Evolutionary conservation across 139 green algal species (phyloP), one percentile per base, ranked within the genome.

Genomic region (Chlamydomonas applanata): DNA sequence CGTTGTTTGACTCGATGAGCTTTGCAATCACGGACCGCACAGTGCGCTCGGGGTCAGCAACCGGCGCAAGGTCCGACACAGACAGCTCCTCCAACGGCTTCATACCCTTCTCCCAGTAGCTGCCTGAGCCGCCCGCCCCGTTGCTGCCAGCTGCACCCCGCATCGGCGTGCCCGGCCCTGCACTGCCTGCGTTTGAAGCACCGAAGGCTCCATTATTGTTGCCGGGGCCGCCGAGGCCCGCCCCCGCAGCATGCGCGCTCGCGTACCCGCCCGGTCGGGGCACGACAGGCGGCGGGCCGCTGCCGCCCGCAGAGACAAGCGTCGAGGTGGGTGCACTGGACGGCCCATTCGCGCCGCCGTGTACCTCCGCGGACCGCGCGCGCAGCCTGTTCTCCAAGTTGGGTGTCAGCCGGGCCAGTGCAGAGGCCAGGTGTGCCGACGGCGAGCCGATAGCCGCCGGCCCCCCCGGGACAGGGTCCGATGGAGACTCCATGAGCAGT

Each of bases 1-100:
- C 86, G 3, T 76, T 69, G 61, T 94, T 93, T 40, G 87, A 86
- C 64, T 81, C 66, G 62, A 81, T 61, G 64, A 92, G 75, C 71
- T 79, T 80, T 35, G 53, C 32, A 25, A 93, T 74, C 0, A 80
- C 79, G 11, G 70, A 20, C 63, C 79, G 81, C 36, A 36, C 13
- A 2, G 53, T 29, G 29, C 53, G 69, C 52, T 67, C 69, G 29
- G 69, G 69, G n/a, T 64, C 49, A 5, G 62, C 30, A 13, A 49
- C 30, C 0, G 86, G 86, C 32, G 44, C 33, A 44, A 91, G 82
- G 14, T 91, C 81, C 3, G 74, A 78, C 7, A 53, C 64, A 1
- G n/a, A 49, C 27, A 88, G 29, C 59, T 88, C 82, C 44, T 76
- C 77, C 22, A 74, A 52, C 22, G 67, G 56, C 30, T 53, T 71